Percentiles rank a stretch among this genome's conserved stretches.
phyloP scores from a whole-genome alignment of 2,329 filamentous ascomycete genomes.

The Verticillium alfalfae region DNA sequence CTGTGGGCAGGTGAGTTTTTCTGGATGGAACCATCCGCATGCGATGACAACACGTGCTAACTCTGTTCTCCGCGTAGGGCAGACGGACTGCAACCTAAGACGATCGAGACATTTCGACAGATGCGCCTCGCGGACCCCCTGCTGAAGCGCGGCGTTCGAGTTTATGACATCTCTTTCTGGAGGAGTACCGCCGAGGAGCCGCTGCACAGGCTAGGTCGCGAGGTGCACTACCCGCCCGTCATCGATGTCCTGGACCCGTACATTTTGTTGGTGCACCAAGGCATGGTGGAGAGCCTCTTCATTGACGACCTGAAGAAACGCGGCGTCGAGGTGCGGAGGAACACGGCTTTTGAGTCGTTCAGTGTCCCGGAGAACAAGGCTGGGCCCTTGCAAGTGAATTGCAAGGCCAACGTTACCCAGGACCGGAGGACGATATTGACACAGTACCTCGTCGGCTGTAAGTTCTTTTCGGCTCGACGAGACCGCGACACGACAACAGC shows the following conservation, averaged over 20 bases:
- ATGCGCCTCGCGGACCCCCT: constrained; percentile 67
- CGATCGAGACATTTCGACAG: constrained; percentile 70
- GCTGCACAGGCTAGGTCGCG: constrained; percentile 56
- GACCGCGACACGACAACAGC: neutral
- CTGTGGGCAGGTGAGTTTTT: constrained; percentile 46
- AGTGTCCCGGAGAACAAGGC: constrained; percentile 36
- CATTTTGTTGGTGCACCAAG: constrained; percentile 61
- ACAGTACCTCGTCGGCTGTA: constrained; percentile 64
- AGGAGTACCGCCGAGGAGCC: constrained; percentile 43
- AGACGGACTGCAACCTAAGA: constrained; percentile 72
- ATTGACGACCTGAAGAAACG: constrained; percentile 63
- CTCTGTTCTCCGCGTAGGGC: constrained; percentile 34
- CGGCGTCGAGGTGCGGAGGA: constrained; percentile 57
- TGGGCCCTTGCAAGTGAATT: constrained; percentile 44
- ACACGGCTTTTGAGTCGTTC: constrained; percentile 58
- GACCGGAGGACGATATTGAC: constrained; percentile 46
- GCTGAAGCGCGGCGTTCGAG: constrained; percentile 60
- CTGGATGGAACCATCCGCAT: neutral
- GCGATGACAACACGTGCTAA: constrained; percentile 6
- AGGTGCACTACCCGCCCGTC: constrained; percentile 62
- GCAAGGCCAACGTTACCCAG: constrained; percentile 44
- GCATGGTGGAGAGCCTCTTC: constrained; percentile 68
- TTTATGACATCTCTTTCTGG: constrained; percentile 75
- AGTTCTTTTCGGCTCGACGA: constrained; percentile 11
- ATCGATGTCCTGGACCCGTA: constrained; percentile 54